Conservation (phyloP, 768 basidiomycete species). For the Mrakia hoshinonis region DNA sequence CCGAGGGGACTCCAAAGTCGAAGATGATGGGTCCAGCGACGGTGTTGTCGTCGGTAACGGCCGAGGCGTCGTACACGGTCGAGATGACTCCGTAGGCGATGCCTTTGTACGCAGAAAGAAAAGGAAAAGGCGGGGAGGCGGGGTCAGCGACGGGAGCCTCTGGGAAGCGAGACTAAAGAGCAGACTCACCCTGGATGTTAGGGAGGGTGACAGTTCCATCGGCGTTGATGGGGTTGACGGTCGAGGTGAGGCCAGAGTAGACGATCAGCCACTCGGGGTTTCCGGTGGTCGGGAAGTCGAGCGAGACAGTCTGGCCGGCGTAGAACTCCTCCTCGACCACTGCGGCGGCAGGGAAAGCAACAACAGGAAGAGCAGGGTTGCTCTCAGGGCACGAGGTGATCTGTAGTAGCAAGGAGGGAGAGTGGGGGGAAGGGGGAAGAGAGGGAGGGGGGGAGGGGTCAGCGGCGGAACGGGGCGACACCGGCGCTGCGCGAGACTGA, state of each 20-base stretch:
- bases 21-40: slow-evolving; percentile 54
- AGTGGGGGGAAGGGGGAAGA: too few relatives aligned
- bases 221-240: slow-evolving; percentile 43
- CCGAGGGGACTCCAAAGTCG: slow-evolving; percentile 7
- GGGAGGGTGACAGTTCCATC: slow-evolving; percentile 15
- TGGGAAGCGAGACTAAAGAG: too few relatives aligned
- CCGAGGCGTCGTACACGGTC: slow-evolving; percentile 38
- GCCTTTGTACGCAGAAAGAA: neutral
- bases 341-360: slow-evolving; percentile 49
- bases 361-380: slow-evolving; percentile 51
- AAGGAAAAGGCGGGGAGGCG: neutral
- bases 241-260: slow-evolving; percentile 46
- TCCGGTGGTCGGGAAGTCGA: slow-evolving; percentile 40
- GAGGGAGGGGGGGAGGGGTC: too few relatives aligned
- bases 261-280: slow-evolving; percentile 43
- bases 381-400: slow-evolving; percentile 50
- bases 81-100: slow-evolving; percentile 50
- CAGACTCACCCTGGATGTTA: too few relatives aligned
- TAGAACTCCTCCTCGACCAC: slow-evolving; percentile 31
- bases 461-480: too few relatives aligned
- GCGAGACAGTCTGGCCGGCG: slow-evolving; percentile 37
- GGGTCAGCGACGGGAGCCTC: neutral
- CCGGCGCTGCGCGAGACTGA: too few relatives aligned
- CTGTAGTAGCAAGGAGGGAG: too few relatives aligned
- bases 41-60: slow-evolving; percentile 46